Evolutionary conservation across 352 stramenopile genomes (phyloP), one percentile per base, ranked within the genome.

Genomic region (Phytophthora citrophthora): DNA sequence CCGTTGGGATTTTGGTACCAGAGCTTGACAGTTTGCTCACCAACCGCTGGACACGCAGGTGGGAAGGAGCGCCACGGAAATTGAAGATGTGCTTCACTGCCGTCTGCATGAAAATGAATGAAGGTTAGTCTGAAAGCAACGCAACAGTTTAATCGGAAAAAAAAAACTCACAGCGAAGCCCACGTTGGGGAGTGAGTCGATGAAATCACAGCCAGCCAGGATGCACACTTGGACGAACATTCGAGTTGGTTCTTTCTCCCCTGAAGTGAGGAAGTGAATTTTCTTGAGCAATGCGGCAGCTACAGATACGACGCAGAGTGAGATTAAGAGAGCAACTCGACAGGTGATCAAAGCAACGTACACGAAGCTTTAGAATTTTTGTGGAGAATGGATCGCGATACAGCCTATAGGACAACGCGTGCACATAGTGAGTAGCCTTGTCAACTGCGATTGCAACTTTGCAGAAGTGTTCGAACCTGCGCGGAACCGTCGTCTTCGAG

Each of bases 191-290:
- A 93, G 67, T 26, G 82, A 91, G 50, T 89, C 79, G 26, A 93
- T 69, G 54, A 92, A 93, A 39, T 93, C 85, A 18, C 83, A 93
- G 23, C 85, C 85, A 29, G 85, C 78, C 12, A 93, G 49, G 6
- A 86, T 74, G 51, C 85, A 93, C 29, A 84, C 79, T 67, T 93
- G 85, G n/a, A 93, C 80, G 63, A 93, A 89, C 83, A 91, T 92
- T 13, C 85, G 79, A 6, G 77, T 83, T 24, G 81, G 63, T 8
- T 88, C 70, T 52, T 87, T 83, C 12, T 87, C 76, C 5, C 77
- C 77, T 3, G 76, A 80, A 13, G 79, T 86, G 43, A 91, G 55
- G 61, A 77, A 70, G 23, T 85, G 64, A 20, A 93, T 68, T 49
- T 91, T 91, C 50, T 76, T 86, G 39, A 93, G 46, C 40, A 91